Evolutionary conservation across 495 filamentous ascomycete genomes (phyloP).

Genomic region (Tetracladium setigerum): DNA sequence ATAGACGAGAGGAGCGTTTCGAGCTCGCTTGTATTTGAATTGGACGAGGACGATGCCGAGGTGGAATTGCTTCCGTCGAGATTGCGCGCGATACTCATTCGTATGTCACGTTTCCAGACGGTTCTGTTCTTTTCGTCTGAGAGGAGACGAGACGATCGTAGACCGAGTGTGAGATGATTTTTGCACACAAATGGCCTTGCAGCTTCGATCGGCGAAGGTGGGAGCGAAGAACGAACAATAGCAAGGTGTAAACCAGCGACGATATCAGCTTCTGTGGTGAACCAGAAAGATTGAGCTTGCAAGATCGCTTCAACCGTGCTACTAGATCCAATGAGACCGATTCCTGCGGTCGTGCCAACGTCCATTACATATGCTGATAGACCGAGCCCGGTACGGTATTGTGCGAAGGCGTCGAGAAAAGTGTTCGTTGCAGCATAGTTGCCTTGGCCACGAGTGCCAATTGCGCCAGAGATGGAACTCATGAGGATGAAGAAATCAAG

Average conservation of each 20-base stretch:
- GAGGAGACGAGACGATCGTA: neutral
- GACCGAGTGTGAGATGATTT: constrained; percentile 12
- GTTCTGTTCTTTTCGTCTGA: constrained; percentile 1
- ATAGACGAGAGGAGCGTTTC: neutral
- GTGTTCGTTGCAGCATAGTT: constrained; percentile 57
- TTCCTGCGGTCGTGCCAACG: constrained; percentile 35
- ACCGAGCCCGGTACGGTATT: constrained; percentile 34
- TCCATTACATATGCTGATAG: constrained; percentile 43
- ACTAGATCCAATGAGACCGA: constrained; percentile 18
- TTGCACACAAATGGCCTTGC: too few species aligned
- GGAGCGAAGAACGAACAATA: constrained; percentile 5
- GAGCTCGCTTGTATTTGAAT: neutral
- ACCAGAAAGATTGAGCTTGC: neutral
- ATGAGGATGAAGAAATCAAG: constrained; percentile 63
- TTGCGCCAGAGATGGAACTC: constrained; percentile 49
- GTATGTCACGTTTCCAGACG: constrained; percentile 7
- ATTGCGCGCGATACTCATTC: constrained; percentile 8
- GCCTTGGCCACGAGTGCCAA: constrained; percentile 50
- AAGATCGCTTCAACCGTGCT: constrained; percentile 6
- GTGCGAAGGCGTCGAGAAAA: constrained; percentile 46
- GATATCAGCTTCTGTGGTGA: constrained; percentile 3
- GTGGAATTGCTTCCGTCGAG: neutral
- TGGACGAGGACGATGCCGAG: neutral
- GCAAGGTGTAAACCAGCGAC: constrained; percentile 9
- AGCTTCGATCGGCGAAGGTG: neutral